Base-by-base conservation (phyloP, 1,139 yeast species). In the Pneumocystis oryctolagi region DNA sequence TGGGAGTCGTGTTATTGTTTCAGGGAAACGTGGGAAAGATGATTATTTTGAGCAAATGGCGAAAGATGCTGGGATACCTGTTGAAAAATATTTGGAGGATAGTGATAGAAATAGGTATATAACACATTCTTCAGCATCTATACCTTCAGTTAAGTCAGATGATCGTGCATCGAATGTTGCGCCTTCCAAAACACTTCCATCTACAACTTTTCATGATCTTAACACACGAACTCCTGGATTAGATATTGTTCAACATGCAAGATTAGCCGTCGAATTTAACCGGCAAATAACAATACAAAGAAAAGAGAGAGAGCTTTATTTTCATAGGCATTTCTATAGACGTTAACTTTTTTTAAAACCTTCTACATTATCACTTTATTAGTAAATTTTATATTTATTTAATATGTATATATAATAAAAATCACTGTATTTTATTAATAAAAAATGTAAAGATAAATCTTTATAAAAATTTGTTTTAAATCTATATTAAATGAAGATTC, bases 41-140 rank as follows among this genome's bases (percentile, higher is more conserved):
- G 95, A 87, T 72, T 87, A 87, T 71, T 87, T 92, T 89, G 95
- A 86, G 71, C 80, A 79, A 53, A 73, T 77, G 58, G 85, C 87
- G 0, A 77, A 79, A 63, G 83, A 80, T 59, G 82, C 82, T 67
- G 88, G 87, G 1, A 77, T 79, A 63, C 76, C 78, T 0, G 77
- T 77, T 34, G 74, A 73, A 60, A 80, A 78, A 65, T 75, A 79
- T 59, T 66, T 68, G 25, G 82, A 79, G 4, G 77, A 74, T 60
- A 64, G 67, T 30, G 72, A 70, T 47, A 16, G 55, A 20, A 16
- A 47, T 12, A 47, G 6, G 25, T 47, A 47, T 28, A 1, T n/a
- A 12, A 14, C 31, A 9, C 12, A 25, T 2, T 31, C 30, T 2
- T n/a, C 31, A 5, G 5, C 55, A 47, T 47, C 55, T 12, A 12